A percentile compares a stretch with the other conserved stretches of the same genome.
Evolutionary conservation across 768 basidiomycete species (phyloP).

Genomic region (Peribolospora kevripleyi): DNA sequence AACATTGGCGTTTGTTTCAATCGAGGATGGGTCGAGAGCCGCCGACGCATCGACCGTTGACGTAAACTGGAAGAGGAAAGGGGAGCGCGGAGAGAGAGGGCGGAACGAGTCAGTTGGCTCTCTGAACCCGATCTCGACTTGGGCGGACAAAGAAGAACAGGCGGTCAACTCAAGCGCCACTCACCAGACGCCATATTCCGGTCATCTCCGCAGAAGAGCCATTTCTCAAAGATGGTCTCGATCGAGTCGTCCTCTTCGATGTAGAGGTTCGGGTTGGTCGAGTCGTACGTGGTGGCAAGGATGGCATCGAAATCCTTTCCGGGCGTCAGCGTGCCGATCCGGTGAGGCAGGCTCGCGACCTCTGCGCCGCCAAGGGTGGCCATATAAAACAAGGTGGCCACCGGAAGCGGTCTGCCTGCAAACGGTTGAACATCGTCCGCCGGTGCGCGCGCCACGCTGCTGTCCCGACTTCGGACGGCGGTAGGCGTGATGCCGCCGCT

Average conservation of each 20-base stretch:
- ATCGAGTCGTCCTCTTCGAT: conserved; percentile 20
- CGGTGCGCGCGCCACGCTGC: too few species aligned
- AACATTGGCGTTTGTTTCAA: too few species aligned
- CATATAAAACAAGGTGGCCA: conserved; percentile 58
- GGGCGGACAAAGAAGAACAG: too few species aligned
- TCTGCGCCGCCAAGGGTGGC: conserved; percentile 79
- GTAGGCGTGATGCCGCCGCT: too few species aligned
- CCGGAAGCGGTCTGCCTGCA: conserved; percentile 31
- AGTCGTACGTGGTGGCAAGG: neutral
- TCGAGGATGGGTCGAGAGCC: too few species aligned
- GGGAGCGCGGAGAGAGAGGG: too few species aligned
- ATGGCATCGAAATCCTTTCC: conserved; percentile 86
- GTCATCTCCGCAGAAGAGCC: conserved; percentile 68
- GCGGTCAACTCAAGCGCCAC: too few species aligned
- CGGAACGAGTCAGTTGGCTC: too few species aligned
- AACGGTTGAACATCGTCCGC: conserved; percentile 1
- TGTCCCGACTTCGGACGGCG: too few species aligned
- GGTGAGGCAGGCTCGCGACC: conserved; percentile 43
- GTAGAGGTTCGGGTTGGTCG: conserved; percentile 10
- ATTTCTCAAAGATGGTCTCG: conserved; percentile 46
- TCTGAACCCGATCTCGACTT: too few species aligned
- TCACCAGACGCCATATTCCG: conserved; percentile 16
- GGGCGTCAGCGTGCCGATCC: conserved; percentile 46
- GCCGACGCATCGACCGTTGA: too few species aligned
- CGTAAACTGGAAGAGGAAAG: too few species aligned